Base-by-base conservation (phyloP, 225 moss, liverwort and hornwort genomes). In the Takakia lepidozioides region DNA sequence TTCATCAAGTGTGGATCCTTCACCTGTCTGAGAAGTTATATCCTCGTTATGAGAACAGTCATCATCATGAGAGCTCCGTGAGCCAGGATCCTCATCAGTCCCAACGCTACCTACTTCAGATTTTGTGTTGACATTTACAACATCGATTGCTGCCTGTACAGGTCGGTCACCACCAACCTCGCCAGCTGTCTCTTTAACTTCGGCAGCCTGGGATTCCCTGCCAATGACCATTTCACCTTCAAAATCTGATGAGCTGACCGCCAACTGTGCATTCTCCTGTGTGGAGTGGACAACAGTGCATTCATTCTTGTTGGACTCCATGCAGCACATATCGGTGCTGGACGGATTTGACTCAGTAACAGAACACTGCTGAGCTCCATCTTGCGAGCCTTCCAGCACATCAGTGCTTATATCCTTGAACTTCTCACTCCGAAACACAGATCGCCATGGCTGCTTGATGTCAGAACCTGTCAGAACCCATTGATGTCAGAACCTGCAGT, bases 401-500 rank as follows among this genome's bases (percentile, higher is more conserved):
- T 29, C 37, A 19, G 46, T 14, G 22, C 25, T 46, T 42, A 63
- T 46, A 8, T 50, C 72, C 28, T 42, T 57, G 8, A 19, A 29
- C 24, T 38, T 47, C 11, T 28, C 38, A 22, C 42, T 21, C 13
- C 38, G 24, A 19, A 51, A 55, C 10, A 43, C 20, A 10, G 62
- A 62, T 29, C 54, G 40, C 66, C 65, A 59, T 26, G 16, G 46
- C 19, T 59, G 48, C 25, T 59, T 59, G 44, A 56, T 19, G 41
- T 46, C 1, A 7, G n/a, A n/a, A n/a, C n/a, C n/a, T n/a, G n/a
- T n/a, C n/a, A n/a, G n/a, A n/a, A n/a, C n/a, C 7, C 32, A 32
- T 41, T 39, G 19, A 45, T 54, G 42, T 55, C 51, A 19, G 58
- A 59, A 39, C 52, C 78, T 78, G 53, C 61, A 62, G 19, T 50